phyloP scores from a whole-genome alignment of 2,329 filamentous ascomycete genomes.

The Chrysosporium queenslandicum region DNA sequence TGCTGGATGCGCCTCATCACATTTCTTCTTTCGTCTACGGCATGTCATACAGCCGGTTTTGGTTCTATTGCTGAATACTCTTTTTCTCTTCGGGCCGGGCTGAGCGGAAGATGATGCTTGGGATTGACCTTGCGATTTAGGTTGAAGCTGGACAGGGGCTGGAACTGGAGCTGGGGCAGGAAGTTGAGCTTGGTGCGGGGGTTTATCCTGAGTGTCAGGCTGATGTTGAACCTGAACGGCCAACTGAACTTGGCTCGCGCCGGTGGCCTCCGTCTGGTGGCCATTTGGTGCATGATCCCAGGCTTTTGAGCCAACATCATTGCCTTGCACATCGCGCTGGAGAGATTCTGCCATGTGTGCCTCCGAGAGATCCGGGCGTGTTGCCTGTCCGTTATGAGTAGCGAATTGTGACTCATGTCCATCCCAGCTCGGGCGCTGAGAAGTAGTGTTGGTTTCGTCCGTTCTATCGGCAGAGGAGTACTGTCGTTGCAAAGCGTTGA shows the following conservation, averaged over 20 bases:
- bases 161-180: constrained; percentile 11
- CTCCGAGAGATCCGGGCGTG: constrained; percentile 38
- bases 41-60: constrained; percentile 95
- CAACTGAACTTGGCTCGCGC: constrained; percentile 24
- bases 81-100: constrained; percentile 36
- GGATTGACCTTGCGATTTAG: constrained; percentile 4
- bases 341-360: constrained; percentile 44
- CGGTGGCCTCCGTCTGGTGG: constrained; percentile 29
- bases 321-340: constrained; percentile 40
- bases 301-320: constrained; percentile 28
- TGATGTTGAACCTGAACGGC: neutral
- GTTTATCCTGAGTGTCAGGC: constrained; percentile 4
- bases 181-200: constrained; percentile 8
- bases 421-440: constrained; percentile 28
- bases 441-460: constrained; percentile 23
- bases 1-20: constrained; percentile 84
- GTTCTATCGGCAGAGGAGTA: constrained; percentile 13
- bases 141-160: constrained; percentile 6
- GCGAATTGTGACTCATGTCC: constrained; percentile 34
- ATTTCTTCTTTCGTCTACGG: constrained; percentile 90
- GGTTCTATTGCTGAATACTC: constrained; percentile 78
- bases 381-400: constrained; percentile 39
- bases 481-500: constrained; percentile 5
- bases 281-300: constrained; percentile 27
- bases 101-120: constrained; percentile 19